phyloP scores from a whole-genome alignment of 768 basidiomycete genomes.

The Phlegmacium glaucopus region DNA sequence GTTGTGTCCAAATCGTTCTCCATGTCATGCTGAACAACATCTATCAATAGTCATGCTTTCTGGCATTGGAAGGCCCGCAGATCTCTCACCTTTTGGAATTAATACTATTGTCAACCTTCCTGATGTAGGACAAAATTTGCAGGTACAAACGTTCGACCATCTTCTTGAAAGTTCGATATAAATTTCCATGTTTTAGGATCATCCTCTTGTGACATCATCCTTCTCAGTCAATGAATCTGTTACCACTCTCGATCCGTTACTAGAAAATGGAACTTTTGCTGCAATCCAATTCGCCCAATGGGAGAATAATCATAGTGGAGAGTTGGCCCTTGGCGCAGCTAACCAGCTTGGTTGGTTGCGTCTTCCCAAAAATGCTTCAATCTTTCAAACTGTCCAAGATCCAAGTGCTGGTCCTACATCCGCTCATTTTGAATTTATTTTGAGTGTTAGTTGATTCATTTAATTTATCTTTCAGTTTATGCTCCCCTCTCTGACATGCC shows the following conservation, averaged over 20 bases:
- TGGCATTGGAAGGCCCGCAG: constrained; percentile 27
- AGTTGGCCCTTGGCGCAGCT: constrained; percentile 17
- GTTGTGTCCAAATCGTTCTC: too few species aligned
- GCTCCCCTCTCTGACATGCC: too few species aligned
- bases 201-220: constrained; percentile 16
- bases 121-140: constrained; percentile 31
- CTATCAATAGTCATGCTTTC: constrained; percentile 29
- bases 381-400: constrained; percentile 27
- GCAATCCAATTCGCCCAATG: constrained; percentile 23
- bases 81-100: constrained; percentile 22
- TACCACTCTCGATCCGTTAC: constrained; percentile 23
- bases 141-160: too few species aligned
- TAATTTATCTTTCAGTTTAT: background rate
- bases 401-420: constrained; percentile 33
- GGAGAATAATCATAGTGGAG: constrained; percentile 18
- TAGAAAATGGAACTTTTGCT: constrained; percentile 16
- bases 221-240: constrained; percentile 24
- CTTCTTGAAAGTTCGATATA: too few species aligned
- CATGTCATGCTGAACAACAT: too few species aligned
- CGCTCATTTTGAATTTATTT: constrained; percentile 32
- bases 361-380: constrained; percentile 23
- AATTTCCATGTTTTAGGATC: too few species aligned
- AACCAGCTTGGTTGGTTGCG: constrained; percentile 24
- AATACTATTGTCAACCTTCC: constrained; percentile 27
- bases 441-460: constrained; percentile 25